Percentiles rank a stretch among this genome's conserved stretches.
phyloP scores from a whole-genome alignment of 306 rosid genomes.

The Geum urbanum region DNA sequence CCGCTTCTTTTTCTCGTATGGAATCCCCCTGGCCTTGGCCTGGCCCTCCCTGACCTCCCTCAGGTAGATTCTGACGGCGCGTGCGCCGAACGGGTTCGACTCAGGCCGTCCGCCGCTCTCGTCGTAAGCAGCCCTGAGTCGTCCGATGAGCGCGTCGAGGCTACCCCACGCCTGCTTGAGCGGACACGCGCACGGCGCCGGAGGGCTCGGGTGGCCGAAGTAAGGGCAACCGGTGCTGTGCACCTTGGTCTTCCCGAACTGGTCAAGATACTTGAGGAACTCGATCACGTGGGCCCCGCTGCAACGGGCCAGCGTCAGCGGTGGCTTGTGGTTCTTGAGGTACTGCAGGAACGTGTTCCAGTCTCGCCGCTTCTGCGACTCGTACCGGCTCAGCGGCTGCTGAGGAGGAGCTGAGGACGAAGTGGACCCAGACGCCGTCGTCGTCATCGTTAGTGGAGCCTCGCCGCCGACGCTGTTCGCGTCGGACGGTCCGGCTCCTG shows the following conservation, averaged over 20 bases:
- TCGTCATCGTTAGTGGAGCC: not conserved
- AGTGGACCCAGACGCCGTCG: conserved; percentile 18
- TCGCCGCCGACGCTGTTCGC: conserved; percentile 12
- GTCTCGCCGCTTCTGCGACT: conserved; percentile 89
- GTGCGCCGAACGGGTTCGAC: conserved; percentile 78
- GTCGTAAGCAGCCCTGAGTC: conserved; percentile 90
- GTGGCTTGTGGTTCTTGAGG: conserved; percentile 89
- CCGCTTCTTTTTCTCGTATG: conserved; percentile 90
- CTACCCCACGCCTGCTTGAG: conserved; percentile 92
- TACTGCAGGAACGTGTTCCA: conserved; percentile 97
- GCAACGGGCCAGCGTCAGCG: conserved; percentile 77
- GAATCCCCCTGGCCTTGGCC: conserved; percentile 89
- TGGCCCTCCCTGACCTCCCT: conserved; percentile 85
- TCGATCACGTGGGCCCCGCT: conserved; percentile 98
- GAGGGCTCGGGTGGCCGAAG: conserved; percentile 81
- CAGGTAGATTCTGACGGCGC: conserved; percentile 76
- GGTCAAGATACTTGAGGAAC: conserved; percentile 81
- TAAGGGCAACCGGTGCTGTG: conserved; percentile 71
- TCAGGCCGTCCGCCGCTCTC: conserved; percentile 91
- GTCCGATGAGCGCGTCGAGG: conserved; percentile 82
- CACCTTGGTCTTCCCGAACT: conserved; percentile 91
- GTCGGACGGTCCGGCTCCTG: conserved; percentile 45
- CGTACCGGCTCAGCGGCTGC: conserved; percentile 73
- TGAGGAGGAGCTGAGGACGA: conserved; percentile 28
- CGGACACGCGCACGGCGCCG: conserved; percentile 80